phyloP scores from a whole-genome alignment of 306 rosid genomes.

The Neltuma alba region DNA sequence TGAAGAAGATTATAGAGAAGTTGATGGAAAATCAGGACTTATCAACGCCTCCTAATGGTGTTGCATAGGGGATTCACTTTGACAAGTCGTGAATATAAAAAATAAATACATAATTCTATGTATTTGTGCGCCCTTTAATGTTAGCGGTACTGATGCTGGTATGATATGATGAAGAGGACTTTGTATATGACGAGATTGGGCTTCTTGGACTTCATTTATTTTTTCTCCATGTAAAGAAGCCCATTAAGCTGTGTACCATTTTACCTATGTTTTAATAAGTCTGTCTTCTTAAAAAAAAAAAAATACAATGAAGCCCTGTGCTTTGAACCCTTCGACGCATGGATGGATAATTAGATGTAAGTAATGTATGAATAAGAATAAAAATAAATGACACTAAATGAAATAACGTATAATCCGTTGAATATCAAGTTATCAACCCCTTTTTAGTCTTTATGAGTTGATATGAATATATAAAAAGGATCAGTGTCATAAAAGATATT shows the following conservation, averaged over 20 bases:
- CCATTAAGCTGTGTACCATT: too few relatives aligned
- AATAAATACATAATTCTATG: background rate
- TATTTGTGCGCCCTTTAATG: background rate
- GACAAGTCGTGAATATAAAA: slow-evolving; percentile 6
- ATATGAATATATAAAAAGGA: too few relatives aligned
- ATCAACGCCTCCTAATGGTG: slow-evolving; percentile 43
- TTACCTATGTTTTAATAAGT: too few relatives aligned
- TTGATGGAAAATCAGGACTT: slow-evolving; percentile 58
- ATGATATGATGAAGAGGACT: background rate
- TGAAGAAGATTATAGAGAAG: slow-evolving; percentile 71
- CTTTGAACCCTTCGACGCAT: background rate
- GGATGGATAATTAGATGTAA: background rate
- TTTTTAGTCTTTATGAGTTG: background rate
- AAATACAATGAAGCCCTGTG: background rate
- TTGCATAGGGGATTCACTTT: slow-evolving; percentile 41
- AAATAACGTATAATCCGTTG: too few relatives aligned
- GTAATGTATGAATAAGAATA: background rate
- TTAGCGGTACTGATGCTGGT: background rate
- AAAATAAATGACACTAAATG: background rate
- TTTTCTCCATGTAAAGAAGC: too few relatives aligned
- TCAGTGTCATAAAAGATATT: background rate
- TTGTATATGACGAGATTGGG: too few relatives aligned
- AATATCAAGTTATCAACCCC: background rate
- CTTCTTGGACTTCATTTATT: too few relatives aligned
- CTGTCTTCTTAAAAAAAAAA: background rate